Conservation (phyloP, 768 basidiomycete genomes). For the Tulasnella sp. region DNA sequence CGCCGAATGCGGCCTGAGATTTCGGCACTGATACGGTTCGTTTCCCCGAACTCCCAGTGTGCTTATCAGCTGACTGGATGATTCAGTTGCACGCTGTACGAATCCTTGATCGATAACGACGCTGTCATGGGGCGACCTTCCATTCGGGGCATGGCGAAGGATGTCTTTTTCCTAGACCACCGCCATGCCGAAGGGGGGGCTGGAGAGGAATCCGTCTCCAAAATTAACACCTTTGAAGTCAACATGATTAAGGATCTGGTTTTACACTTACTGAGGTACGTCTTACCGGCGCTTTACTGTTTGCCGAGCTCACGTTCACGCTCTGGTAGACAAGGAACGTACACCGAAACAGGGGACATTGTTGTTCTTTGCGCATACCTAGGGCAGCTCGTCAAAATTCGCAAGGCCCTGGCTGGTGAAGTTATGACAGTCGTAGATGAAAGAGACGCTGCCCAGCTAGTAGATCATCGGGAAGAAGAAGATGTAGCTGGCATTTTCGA, state of each 20-base stretch:
- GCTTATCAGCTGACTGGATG: background rate
- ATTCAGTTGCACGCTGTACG: slow-evolving; percentile 62
- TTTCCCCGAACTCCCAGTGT: background rate
- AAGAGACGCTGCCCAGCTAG: slow-evolving; percentile 62
- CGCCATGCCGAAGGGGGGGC: slow-evolving; percentile 48
- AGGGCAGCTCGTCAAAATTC: slow-evolving; percentile 53
- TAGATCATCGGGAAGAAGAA: slow-evolving; percentile 49
- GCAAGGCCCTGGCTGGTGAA: slow-evolving; percentile 50
- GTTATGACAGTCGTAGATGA: slow-evolving; percentile 73
- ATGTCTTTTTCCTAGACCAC: slow-evolving; percentile 58
- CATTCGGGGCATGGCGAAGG: slow-evolving; percentile 66
- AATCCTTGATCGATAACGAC: slow-evolving; percentile 59
- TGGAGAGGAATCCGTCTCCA: slow-evolving; percentile 65
- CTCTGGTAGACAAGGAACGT: slow-evolving; percentile 52
- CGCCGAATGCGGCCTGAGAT: slow-evolving; percentile 75
- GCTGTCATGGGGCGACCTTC: slow-evolving; percentile 55
- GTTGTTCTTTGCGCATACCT: slow-evolving; percentile 60
- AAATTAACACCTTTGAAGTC: slow-evolving; percentile 70
- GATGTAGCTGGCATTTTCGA: slow-evolving; percentile 43
- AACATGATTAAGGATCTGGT: slow-evolving; percentile 58
- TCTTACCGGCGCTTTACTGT: background rate
- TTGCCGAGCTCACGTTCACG: background rate
- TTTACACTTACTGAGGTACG: slow-evolving; percentile 52
- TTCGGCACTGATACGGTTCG: slow-evolving; percentile 61
- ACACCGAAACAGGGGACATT: slow-evolving; percentile 55